Conservation (phyloP, 148 eudicot species). For the Amaranthus cruentus region DNA sequence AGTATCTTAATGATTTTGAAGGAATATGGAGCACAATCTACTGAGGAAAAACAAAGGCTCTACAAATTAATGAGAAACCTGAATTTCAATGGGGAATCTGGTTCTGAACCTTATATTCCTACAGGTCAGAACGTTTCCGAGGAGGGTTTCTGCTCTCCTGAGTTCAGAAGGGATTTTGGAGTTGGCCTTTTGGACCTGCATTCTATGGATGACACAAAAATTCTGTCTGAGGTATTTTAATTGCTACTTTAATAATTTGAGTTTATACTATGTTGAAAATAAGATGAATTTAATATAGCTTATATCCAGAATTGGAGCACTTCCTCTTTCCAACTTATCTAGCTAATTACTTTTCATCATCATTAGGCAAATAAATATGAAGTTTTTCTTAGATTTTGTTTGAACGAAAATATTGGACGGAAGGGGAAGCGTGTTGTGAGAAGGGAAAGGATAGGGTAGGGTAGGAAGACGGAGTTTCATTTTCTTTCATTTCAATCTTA, state of each 20-base stretch:
- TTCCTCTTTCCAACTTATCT: background rate
- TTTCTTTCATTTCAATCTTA: no score
- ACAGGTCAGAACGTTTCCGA: slow-evolving; percentile 64
- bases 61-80: slow-evolving; percentile 90
- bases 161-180: slow-evolving; percentile 95
- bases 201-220: slow-evolving; percentile 98
- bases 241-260: background rate
- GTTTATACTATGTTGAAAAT: background rate
- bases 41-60: slow-evolving; percentile 95
- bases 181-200: slow-evolving; percentile 97
- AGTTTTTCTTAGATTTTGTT: no score
- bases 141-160: slow-evolving; percentile 72
- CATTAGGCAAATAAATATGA: no score
- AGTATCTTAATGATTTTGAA: slow-evolving; percentile 27
- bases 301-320: background rate
- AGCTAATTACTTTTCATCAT: background rate
- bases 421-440: no score
- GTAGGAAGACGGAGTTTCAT: no score
- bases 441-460: no score
- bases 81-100: slow-evolving; percentile 84
- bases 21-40: slow-evolving; percentile 98
- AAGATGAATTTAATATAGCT: background rate
- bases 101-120: slow-evolving; percentile 79
- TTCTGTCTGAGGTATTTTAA: slow-evolving; percentile 76
- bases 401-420: no score